These are phyloP conservation scores for Periconia sp. DNA, from an alignment of 2,329 filamentous ascomycete species.

Conservation along the genomic window DNA sequence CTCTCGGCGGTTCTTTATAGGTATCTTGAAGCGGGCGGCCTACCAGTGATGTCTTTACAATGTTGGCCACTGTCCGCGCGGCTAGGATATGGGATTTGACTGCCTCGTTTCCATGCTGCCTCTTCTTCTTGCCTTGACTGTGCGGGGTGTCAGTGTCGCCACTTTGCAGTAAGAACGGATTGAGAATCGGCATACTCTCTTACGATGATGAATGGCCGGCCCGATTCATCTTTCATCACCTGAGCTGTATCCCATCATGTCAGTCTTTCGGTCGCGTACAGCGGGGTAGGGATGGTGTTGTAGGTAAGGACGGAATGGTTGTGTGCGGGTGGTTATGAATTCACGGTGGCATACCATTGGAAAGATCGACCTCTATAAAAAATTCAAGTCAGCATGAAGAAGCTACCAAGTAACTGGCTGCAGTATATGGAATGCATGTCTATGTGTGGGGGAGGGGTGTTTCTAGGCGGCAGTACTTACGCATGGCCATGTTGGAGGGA, in stretches of 20 bases:
- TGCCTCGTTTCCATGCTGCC: slow-evolving; percentile 93
- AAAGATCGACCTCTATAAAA: slow-evolving; percentile 73
- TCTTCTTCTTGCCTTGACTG: slow-evolving; percentile 96
- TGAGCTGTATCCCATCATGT: slow-evolving; percentile 52
- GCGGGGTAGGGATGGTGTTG: slow-evolving; percentile 6
- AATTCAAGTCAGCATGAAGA: slow-evolving; percentile 3
- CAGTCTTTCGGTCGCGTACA: slow-evolving; percentile 19
- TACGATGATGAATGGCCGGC: slow-evolving; percentile 95
- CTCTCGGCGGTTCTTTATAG: slow-evolving; percentile 10
- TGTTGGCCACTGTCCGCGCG: slow-evolving; percentile 91
- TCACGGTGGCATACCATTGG: slow-evolving; percentile 65
- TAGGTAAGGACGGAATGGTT: slow-evolving; percentile 2
- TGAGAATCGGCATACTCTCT: slow-evolving; percentile 71
- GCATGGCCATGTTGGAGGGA: slow-evolving; percentile 40
- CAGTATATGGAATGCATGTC: too few species aligned
- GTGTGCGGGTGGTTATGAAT: not conserved
- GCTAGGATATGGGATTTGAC: slow-evolving; percentile 98
- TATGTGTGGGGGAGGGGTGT: not conserved
- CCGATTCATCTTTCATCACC: slow-evolving; percentile 95
- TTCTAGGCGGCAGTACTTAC: slow-evolving; percentile 36
- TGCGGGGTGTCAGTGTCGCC: slow-evolving; percentile 29
- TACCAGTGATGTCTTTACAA: slow-evolving; percentile 92
- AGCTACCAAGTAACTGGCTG: slow-evolving; percentile 6
- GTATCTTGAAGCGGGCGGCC: slow-evolving; percentile 12
- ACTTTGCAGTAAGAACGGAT: not conserved